Evolutionary conservation across 495 filamentous ascomycete species (phyloP), one percentile per base, ranked within the genome.

Genomic region (Annulohypoxylon maeteangense): DNA sequence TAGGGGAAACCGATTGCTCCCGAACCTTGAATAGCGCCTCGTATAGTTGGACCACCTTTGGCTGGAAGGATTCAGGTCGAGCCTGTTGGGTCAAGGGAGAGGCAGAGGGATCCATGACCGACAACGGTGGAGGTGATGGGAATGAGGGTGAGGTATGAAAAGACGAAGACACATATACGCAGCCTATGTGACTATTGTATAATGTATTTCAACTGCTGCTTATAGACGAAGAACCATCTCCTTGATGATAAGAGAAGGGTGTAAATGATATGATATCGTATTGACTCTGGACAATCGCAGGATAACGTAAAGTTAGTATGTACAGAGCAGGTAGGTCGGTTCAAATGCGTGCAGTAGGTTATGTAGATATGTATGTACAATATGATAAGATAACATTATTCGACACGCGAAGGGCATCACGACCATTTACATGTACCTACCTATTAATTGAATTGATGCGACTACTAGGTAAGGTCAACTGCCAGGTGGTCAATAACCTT

Each of bases 61-160:
- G 96, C 80, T 95, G 89, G 78, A 99, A 98, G 45, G 88, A 86
- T 76, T 94, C 93, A 65, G 95, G 96, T 76, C 95, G 88, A 80
- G 87, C 88, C 84, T 97, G 94, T 81, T 95, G 94, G 22, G 94
- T 97, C 76, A 99, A 88, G 64, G 95, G 95, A 76, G 94, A 98
- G 54, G 89, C 85, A 76, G 94, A 98, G 51, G 89, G 85, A 81
- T 96, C 93, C 93, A 97, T 97, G 65, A 63, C 74, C 58, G 60
- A 64, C 47, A 47, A 62, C 14, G 56, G 25, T 61, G 47, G 34
- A 56, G 63, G 47, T 36, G 68, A 22, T 40, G 36, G n/a, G 36
- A 29, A 3, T 29, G 36, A n/a, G 11, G 36, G 12, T n/a, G 36
- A 40, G 36, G 11, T 36, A 36, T 7, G 8, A 10, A 36, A 36